Evolutionary conservation across 495 filamentous ascomycete genomes (phyloP), one percentile per base, ranked within the genome.

Genomic region (Hyphodiscus hymeniophilus): DNA sequence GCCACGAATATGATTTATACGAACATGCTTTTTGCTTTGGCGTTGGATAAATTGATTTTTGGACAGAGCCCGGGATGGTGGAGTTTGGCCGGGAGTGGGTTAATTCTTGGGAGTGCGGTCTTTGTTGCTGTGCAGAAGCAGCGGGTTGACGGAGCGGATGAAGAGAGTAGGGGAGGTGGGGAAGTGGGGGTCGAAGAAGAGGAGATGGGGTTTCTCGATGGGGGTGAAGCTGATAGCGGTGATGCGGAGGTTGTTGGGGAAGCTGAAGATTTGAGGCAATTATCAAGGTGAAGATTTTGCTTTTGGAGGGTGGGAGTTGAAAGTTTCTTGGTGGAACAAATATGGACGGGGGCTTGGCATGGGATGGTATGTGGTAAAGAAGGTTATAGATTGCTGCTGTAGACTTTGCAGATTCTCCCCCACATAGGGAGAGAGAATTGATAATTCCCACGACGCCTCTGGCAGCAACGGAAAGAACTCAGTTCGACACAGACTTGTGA

Each of bases 1-100:
- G 89, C 89, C 2, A 94, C 85, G 4, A 87, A 84, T 17, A 94
- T 95, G 87, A 70, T 87, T 3, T 97, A 95, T 60, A 87, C 81
- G 36, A 85, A 94, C 62, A 91, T 97, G 85, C 61, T 97, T 30
- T 95, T 95, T 61, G 90, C 91, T 10, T 68, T 94, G 13, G 76
- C 75, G 12, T 89, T 88, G 58, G 91, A 97, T 60, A 78, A 80
- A 47, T 66, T 84, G 40, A 66, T 96, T 11, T 96, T 84, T 71
- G 83, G 84, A 1, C 77, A 74, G 20, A 77, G 71, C 12, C 82
- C 92, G 40, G 77, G 77, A 15, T 57, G 70, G 26, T 63, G 80
- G 53, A 88, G 83, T 45, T 73, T 89, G 48, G 61, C 74, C 0
- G 91, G 91, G 7, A 88, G 84, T 31, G 80, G 70, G 23, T 58